These are phyloP conservation scores for Sordariomycetes sp. DNA, from an alignment of 2,329 filamentous ascomycete species.

Conservation along the genomic window DNA sequence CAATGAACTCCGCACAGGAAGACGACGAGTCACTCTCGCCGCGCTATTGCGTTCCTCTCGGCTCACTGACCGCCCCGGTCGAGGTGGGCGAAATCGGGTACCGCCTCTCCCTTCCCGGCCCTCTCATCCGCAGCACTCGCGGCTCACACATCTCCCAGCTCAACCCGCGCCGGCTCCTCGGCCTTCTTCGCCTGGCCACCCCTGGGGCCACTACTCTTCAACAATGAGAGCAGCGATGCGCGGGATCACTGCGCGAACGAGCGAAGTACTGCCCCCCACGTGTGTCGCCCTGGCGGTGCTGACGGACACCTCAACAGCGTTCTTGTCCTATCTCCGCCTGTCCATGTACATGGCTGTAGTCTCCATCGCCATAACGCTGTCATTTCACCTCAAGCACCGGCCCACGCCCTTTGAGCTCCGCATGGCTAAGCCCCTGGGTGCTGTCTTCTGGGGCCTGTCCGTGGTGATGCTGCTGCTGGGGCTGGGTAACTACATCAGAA, in stretches of 20 bases:
- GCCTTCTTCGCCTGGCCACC: constrained; percentile 54
- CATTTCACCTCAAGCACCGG: constrained; percentile 76
- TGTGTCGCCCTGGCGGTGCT: not conserved
- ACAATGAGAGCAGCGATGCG: constrained; percentile 66
- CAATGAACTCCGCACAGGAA: not conserved
- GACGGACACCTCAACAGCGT: constrained; percentile 36
- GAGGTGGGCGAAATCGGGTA: constrained; percentile 33
- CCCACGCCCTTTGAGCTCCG: constrained; percentile 63
- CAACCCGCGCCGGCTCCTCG: constrained; percentile 16
- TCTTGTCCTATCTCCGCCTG: constrained; percentile 84
- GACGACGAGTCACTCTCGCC: constrained; percentile 26
- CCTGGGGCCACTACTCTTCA: constrained; percentile 60
- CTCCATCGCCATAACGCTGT: constrained; percentile 80
- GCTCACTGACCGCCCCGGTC: constrained; percentile 29
- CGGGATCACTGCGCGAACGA: constrained; percentile 75
- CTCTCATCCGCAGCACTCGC: not conserved
- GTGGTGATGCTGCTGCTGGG: constrained; percentile 70
- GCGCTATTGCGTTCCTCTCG: constrained; percentile 29
- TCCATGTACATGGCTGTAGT: constrained; percentile 88
- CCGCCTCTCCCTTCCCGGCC: constrained; percentile 3
- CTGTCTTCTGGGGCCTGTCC: constrained; percentile 79
- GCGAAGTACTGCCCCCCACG: constrained; percentile 38
- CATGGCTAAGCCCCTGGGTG: constrained; percentile 75
- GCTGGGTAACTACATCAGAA: constrained; percentile 78
- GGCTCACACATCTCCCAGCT: constrained; percentile 2